Conservation (phyloP, 2,329 filamentous ascomycete species). For the Dactylonectria macrodidyma region DNA sequence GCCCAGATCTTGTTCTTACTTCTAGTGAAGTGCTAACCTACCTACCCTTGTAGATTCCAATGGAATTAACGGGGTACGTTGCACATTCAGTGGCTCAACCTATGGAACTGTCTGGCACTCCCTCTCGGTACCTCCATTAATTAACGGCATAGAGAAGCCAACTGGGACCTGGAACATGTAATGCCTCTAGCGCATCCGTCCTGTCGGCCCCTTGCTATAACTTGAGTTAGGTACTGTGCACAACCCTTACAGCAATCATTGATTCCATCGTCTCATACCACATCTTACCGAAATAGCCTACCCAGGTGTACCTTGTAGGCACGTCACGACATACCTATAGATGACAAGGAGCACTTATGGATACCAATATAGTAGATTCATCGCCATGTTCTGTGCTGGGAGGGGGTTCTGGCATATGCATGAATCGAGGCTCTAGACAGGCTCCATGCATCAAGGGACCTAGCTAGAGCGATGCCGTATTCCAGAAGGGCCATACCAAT, state of each 20-base stretch:
- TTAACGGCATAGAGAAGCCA: not conserved
- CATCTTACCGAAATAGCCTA: too few species aligned
- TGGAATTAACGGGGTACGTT: not conserved
- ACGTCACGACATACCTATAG: too few species aligned
- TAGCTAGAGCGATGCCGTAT: not conserved
- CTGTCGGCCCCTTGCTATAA: not conserved
- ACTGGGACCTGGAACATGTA: conserved; percentile 11
- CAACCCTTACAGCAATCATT: not conserved
- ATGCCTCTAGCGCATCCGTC: not conserved
- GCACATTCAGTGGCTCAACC: too few species aligned
- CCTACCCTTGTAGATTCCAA: too few species aligned
- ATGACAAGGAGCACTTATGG: conserved; percentile 23
- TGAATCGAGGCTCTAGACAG: conserved; percentile 37
- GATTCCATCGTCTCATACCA: too few species aligned
- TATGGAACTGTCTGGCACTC: not conserved
- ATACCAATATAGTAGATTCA: conserved; percentile 7
- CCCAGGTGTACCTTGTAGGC: too few species aligned
- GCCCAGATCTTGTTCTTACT: not conserved
- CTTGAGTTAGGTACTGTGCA: not conserved
- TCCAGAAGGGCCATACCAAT: too few species aligned
- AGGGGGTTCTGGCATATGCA: conserved; percentile 37
- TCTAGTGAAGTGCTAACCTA: not conserved
- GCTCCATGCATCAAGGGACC: conserved; percentile 29
- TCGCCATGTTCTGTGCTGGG: conserved; percentile 17
- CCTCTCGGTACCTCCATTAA: not conserved